These are phyloP conservation scores for Thermomucor indicae-seudaticae DNA, from an alignment of 371 early-diverging fungal genomes.

Conservation along the genomic window DNA sequence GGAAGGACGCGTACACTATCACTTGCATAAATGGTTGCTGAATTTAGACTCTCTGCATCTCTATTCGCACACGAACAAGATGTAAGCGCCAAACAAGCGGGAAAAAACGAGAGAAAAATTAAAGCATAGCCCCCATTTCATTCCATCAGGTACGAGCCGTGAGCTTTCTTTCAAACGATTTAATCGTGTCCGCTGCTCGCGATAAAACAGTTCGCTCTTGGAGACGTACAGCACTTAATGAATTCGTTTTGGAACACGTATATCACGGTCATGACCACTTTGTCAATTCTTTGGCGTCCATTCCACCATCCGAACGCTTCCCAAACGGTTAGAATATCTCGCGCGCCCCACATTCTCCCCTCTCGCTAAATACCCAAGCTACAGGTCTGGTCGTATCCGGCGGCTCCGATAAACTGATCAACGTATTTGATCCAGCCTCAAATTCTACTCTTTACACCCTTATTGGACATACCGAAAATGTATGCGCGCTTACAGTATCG, in stretches of 20 bases:
- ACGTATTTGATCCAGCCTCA: constrained; percentile 72
- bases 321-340: constrained; percentile 56
- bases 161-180: constrained; percentile 54
- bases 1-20: too few relatives aligned
- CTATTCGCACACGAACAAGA: constrained; percentile 31
- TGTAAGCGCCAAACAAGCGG: constrained; percentile 22
- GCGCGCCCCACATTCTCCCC: neutral
- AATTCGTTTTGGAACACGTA: constrained; percentile 48
- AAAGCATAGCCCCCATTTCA: neutral
- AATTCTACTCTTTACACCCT: constrained; percentile 63
- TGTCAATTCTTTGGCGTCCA: constrained; percentile 75
- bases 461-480: constrained; percentile 85
- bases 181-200: constrained; percentile 77
- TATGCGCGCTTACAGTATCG: constrained; percentile 71
- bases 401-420: constrained; percentile 80
- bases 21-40: constrained; percentile 6
- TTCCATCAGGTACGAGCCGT: constrained; percentile 66
- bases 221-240: constrained; percentile 41
- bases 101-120: too few relatives aligned
- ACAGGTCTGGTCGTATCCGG: constrained; percentile 81
- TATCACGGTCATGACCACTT: constrained; percentile 74
- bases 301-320: constrained; percentile 53
- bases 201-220: constrained; percentile 70
- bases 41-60: constrained; percentile 9
- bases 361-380: neutral